phyloP scores from a whole-genome alignment of 768 basidiomycete species.

The Rickenella mellea region DNA sequence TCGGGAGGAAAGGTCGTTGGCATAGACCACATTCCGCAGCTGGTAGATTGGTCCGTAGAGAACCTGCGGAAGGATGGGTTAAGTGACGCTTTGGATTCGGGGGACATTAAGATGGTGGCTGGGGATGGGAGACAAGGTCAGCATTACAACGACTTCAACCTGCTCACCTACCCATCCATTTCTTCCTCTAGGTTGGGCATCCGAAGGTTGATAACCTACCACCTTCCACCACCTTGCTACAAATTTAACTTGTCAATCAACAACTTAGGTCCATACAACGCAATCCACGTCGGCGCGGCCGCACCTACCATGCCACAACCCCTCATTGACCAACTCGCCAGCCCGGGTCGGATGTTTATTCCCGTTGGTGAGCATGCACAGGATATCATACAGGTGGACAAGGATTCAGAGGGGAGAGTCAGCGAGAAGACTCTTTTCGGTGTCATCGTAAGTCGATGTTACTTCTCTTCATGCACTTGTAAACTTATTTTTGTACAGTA shows the following conservation, averaged over 20 bases:
- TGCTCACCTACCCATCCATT: neutral
- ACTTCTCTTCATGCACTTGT: neutral
- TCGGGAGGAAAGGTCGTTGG: constrained; percentile 61
- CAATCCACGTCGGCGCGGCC: constrained; percentile 93
- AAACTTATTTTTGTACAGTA: constrained; percentile 32
- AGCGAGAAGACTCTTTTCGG: constrained; percentile 61
- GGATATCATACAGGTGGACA: constrained; percentile 71
- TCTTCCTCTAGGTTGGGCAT: constrained; percentile 22
- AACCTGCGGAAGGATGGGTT: constrained; percentile 68
- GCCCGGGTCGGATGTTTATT: constrained; percentile 82
- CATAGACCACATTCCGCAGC: constrained; percentile 81
- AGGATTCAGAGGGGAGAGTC: constrained; percentile 59
- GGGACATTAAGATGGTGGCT: constrained; percentile 49
- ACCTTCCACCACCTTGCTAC: neutral
- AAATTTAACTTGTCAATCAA: neutral
- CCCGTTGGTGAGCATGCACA: constrained; percentile 65
- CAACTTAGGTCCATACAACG: constrained; percentile 55
- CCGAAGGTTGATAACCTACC: constrained; percentile 20
- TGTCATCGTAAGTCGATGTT: constrained; percentile 53
- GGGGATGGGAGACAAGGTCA: constrained; percentile 79
- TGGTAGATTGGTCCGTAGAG: constrained; percentile 57
- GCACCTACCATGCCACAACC: constrained; percentile 61
- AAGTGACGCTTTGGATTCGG: constrained; percentile 39
- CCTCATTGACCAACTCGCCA: constrained; percentile 70
- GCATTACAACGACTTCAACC: no score